phyloP scores from a whole-genome alignment of 805 yeast genomes.

The Metschnikowia rubicola region DNA sequence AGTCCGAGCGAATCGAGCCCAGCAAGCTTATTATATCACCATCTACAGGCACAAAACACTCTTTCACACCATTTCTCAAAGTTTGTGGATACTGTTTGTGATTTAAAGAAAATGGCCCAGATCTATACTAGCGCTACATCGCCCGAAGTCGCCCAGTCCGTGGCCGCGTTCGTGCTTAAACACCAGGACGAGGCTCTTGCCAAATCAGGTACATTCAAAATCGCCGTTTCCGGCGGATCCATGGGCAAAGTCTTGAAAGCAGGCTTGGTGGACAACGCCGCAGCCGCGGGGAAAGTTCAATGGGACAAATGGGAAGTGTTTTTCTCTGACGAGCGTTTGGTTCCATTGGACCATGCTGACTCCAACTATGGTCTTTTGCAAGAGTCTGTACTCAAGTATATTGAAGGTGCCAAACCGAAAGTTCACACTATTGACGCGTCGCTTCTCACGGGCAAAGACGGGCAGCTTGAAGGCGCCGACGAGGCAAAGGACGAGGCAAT shows the following conservation, averaged over 20 bases:
- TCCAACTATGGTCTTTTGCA: conserved; percentile 83
- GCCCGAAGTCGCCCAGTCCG: conserved; percentile 57
- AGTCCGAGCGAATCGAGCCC: neutral
- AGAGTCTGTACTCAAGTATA: conserved; percentile 51
- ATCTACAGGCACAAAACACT: too few species aligned
- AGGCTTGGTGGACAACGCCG: conserved; percentile 60
- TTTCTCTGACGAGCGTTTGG: conserved; percentile 89
- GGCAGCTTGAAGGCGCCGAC: conserved; percentile 43
- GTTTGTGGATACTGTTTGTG: too few species aligned
- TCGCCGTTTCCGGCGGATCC: conserved; percentile 92
- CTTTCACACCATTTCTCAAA: too few species aligned
- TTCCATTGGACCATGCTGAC: conserved; percentile 76
- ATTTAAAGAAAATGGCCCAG: conserved; percentile 9
- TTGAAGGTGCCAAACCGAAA: conserved; percentile 49
- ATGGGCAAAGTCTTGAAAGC: conserved; percentile 67
- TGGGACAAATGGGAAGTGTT: conserved; percentile 79
- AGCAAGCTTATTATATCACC: too few species aligned
- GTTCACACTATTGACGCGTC: conserved; percentile 65
- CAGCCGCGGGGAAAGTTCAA: conserved; percentile 42
- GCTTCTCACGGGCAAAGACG: conserved; percentile 50
- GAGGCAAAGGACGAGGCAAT: conserved; percentile 44
- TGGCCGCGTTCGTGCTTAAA: conserved; percentile 60
- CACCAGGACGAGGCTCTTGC: conserved; percentile 61
- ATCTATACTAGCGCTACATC: conserved; percentile 52
- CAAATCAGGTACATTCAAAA: conserved; percentile 47